A percentile compares a stretch with the other conserved stretches of the same genome.
Conservation (phyloP, 2,329 filamentous ascomycete genomes). For the Akanthomyces dipterigenus region DNA sequence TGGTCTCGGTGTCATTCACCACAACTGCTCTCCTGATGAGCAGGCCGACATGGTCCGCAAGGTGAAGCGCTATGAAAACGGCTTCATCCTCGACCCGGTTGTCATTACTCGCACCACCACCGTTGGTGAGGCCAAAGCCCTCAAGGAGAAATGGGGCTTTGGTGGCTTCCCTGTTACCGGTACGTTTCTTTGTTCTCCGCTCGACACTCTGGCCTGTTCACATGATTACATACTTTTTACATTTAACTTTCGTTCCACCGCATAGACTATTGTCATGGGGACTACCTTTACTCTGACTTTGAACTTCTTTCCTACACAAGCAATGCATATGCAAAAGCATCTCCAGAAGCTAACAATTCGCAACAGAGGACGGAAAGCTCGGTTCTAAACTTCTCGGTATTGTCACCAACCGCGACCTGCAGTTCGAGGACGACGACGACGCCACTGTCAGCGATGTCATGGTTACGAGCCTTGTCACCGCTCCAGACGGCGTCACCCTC, state of each 20-base stretch:
- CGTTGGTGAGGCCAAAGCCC: slow-evolving; percentile 79
- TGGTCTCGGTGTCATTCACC: slow-evolving; percentile 91
- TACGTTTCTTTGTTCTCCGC: slow-evolving; percentile 42
- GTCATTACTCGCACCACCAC: slow-evolving; percentile 84
- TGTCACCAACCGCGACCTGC: slow-evolving; percentile 94
- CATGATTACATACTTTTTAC: slow-evolving; percentile 75
- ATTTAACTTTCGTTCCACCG: slow-evolving; percentile 99
- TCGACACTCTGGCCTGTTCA: slow-evolving; percentile 15
- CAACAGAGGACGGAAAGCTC: slow-evolving; percentile 77
- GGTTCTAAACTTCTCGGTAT: slow-evolving; percentile 96
- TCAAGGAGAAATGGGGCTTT: slow-evolving; percentile 98
- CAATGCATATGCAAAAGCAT: slow-evolving; percentile 1
- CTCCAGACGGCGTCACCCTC: slow-evolving; percentile 73
- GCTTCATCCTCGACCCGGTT: slow-evolving; percentile 93
- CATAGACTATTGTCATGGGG: slow-evolving; percentile 85
- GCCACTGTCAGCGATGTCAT: slow-evolving; percentile 82
- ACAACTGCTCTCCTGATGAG: slow-evolving; percentile 96
- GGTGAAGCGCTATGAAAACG: slow-evolving; percentile 99
- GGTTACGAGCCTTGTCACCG: slow-evolving; percentile 91
- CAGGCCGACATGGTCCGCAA: slow-evolving; percentile 99
- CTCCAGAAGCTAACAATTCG: neutral
- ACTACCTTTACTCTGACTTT: slow-evolving; percentile 38
- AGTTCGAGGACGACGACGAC: slow-evolving; percentile 76
- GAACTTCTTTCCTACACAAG: slow-evolving; percentile 6
- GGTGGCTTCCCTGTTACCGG: slow-evolving; percentile 98